Conservation (phyloP, 2,329 filamentous ascomycete genomes). For the Alternaria alternata region DNA sequence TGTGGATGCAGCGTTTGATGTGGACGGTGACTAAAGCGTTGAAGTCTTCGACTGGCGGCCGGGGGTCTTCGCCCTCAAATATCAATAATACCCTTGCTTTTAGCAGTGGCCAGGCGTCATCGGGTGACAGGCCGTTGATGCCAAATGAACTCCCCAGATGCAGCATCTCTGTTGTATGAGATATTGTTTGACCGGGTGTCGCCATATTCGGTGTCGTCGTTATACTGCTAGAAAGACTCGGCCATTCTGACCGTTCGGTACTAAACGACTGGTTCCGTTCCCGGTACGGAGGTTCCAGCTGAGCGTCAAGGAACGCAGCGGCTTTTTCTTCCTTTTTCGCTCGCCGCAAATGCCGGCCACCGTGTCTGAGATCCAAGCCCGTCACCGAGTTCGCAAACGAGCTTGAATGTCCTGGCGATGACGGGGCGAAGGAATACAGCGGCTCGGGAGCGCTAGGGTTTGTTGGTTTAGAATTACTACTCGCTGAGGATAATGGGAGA, state of each 20-base stretch:
- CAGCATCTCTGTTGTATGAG: constrained; percentile 52
- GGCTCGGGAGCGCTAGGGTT: constrained; percentile 79
- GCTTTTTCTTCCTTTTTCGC: constrained; percentile 68
- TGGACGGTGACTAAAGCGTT: constrained; percentile 82
- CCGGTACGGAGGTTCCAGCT: constrained; percentile 43
- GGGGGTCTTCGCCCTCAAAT: constrained; percentile 81
- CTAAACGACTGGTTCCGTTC: constrained; percentile 52
- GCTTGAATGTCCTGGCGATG: constrained; percentile 72
- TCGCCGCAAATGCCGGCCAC: constrained; percentile 77
- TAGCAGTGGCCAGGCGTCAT: constrained; percentile 84
- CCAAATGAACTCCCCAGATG: constrained; percentile 58
- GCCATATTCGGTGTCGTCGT: constrained; percentile 32
- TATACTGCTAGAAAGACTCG: constrained; percentile 33
- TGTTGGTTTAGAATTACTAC: constrained; percentile 77
- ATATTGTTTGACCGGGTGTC: constrained; percentile 39
- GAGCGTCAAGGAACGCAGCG: constrained; percentile 47
- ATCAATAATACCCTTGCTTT: constrained; percentile 79
- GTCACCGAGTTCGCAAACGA: constrained; percentile 85
- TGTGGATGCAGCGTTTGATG: constrained; percentile 78
- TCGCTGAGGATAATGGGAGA: constrained; percentile 76
- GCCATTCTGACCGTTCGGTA: constrained; percentile 51
- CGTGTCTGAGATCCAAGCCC: constrained; percentile 79
- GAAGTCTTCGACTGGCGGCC: constrained; percentile 83
- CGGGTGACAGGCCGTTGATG: constrained; percentile 60
- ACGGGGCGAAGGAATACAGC: constrained; percentile 79